phyloP scores from a whole-genome alignment of 345 rosid species.

The Aethionema arabicum region DNA sequence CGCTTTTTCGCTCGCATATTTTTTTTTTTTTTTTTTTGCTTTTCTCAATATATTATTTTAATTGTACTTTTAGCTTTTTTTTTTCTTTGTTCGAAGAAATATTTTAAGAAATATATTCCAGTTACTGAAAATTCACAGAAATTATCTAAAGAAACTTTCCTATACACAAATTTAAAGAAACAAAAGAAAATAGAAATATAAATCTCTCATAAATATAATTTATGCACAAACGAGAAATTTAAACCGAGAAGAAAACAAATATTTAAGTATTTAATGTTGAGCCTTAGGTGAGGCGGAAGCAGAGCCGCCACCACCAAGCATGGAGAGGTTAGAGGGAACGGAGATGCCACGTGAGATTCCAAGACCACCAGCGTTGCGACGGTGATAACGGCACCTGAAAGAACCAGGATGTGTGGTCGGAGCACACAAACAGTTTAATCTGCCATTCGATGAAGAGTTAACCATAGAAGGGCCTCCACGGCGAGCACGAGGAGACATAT shows the following conservation, averaged over 20 bases:
- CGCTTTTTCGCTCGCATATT: too few relatives aligned
- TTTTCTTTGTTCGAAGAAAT: too few relatives aligned
- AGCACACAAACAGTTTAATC: slow-evolving; percentile 63
- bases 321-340: slow-evolving; percentile 56
- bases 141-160: too few relatives aligned
- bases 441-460: slow-evolving; percentile 30
- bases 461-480: slow-evolving; percentile 17
- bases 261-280: background rate
- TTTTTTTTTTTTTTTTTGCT: too few relatives aligned
- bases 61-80: too few relatives aligned
- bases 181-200: background rate
- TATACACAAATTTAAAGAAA: background rate
- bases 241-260: slow-evolving; percentile 1
- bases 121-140: too few relatives aligned
- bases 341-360: slow-evolving; percentile 55
- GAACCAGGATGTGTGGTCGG: slow-evolving; percentile 82
- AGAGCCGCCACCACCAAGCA: slow-evolving; percentile 34
- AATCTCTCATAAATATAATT: slow-evolving; percentile 11
- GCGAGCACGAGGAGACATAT: slow-evolving; percentile 39
- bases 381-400: slow-evolving; percentile 69
- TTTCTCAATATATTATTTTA: too few relatives aligned
- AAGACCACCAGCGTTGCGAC: slow-evolving; percentile 29
- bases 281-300: slow-evolving; percentile 24
- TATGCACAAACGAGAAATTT: slow-evolving; percentile 9
- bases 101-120: too few relatives aligned